phyloP scores from a whole-genome alignment of 1,139 yeast species.

The Ashbya aceris region DNA sequence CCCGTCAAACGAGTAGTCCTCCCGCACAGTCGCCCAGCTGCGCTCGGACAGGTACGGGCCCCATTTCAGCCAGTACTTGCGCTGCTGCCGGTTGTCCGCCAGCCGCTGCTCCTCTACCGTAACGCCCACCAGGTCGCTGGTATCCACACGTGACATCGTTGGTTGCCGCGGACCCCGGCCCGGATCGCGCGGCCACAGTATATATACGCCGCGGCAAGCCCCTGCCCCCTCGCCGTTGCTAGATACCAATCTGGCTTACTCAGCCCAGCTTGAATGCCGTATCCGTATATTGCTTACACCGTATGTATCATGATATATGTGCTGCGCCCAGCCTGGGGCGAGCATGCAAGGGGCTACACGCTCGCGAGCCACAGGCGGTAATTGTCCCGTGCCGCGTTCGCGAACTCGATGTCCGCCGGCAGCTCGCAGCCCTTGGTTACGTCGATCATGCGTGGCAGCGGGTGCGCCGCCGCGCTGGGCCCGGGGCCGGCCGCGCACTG shows the following conservation, averaged over 20 bases:
- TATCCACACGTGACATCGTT: background rate
- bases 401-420: constrained; percentile 12
- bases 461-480: constrained; percentile 2
- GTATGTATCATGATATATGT: no score
- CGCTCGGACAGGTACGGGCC: constrained; percentile 90
- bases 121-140: constrained; percentile 25
- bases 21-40: constrained; percentile 90
- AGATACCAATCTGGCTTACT: background rate
- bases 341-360: constrained; percentile 4
- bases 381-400: constrained; percentile 23
- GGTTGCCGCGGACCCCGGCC: background rate
- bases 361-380: constrained; percentile 21
- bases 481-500: background rate
- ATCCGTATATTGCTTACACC: no score
- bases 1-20: constrained; percentile 80
- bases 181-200: background rate
- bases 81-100: constrained; percentile 45
- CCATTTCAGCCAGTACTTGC: constrained; percentile 77
- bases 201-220: background rate
- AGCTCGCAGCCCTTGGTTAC: constrained; percentile 1
- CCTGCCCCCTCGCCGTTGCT: background rate
- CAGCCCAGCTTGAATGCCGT: no score
- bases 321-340: no score
- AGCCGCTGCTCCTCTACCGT: constrained; percentile 67
- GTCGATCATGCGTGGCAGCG: constrained; percentile 1